Conservation (phyloP, 768 basidiomycete genomes). For the Strobilomyces confusus region DNA sequence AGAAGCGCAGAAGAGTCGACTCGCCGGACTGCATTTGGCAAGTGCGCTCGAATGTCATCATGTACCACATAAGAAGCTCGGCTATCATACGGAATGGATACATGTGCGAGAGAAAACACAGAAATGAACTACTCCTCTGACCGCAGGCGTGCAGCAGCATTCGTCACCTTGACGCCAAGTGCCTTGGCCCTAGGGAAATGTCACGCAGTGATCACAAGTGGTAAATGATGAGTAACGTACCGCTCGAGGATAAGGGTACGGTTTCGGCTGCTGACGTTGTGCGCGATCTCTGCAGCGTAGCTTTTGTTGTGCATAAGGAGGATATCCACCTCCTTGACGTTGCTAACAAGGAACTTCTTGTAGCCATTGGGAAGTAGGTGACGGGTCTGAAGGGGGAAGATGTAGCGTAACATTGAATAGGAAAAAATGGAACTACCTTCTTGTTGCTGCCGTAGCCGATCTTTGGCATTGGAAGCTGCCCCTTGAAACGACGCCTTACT, state of each 20-base stretch:
- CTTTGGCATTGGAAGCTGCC: slow-evolving; percentile 94
- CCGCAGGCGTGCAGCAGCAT: slow-evolving; percentile 87
- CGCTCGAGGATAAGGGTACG: slow-evolving; percentile 87
- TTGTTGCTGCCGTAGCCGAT: slow-evolving; percentile 77
- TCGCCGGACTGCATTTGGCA: slow-evolving; percentile 33
- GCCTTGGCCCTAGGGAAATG: slow-evolving; percentile 62
- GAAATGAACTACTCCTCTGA: slow-evolving; percentile 77
- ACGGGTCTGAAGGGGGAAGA: slow-evolving; percentile 56
- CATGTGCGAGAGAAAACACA: slow-evolving; percentile 34
- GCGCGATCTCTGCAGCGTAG: slow-evolving; percentile 95
- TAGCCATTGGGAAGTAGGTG: slow-evolving; percentile 94
- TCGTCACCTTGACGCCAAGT: slow-evolving; percentile 90
- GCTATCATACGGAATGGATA: slow-evolving; percentile 52
- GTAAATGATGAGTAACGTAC: slow-evolving; percentile 35
- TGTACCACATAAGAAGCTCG: slow-evolving; percentile 33
- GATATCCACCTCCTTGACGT: slow-evolving; percentile 89
- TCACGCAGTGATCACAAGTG: slow-evolving; percentile 5
- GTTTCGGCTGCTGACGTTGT: slow-evolving; percentile 94
- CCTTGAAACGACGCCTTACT: slow-evolving; percentile 92
- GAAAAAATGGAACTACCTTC: slow-evolving; percentile 52
- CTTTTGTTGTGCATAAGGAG: slow-evolving; percentile 98
- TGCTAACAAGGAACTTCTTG: slow-evolving; percentile 94
- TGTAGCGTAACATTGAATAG: slow-evolving; percentile 1
- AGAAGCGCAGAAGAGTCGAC: slow-evolving; percentile 12
- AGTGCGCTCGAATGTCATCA: slow-evolving; percentile 5